Evolutionary conservation across 352 stramenopile genomes (phyloP), one percentile per base, ranked within the genome.

Genomic region (Phytopythium boreale): DNA sequence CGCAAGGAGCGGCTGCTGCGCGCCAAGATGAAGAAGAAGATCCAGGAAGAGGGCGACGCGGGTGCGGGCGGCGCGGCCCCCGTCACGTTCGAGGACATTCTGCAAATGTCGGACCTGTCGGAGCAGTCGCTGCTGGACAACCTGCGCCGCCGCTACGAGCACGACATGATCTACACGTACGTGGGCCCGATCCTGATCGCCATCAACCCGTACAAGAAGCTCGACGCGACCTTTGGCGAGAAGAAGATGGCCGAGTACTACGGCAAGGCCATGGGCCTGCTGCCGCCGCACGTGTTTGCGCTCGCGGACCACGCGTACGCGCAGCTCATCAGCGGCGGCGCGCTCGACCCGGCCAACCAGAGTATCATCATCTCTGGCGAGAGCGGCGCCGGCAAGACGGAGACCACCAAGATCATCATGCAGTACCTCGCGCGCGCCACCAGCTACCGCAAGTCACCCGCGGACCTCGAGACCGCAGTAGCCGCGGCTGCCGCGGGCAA

Each of bases 91-190:
- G 88, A 96, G 70, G 88, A 96, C 77, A 92, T 96, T 66, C 56
- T 96, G 69, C 87, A 95, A 63, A 94, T 96, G 84, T 92, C 82
- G 55, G 89, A 96, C 62, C 71, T 97, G 57, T 96, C 86, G 51
- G 91, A 98, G 72, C 73, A 82, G 29, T 96, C 90, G 56, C 81
- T 98, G 69, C 77, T 97, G 51, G 81, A 88, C 6, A 96, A 96
- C 57, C 69, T 98, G 60, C 80, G 88, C 27, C 76, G 78, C 44
- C 89, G 93, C n/a, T 98, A 97, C 80, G 88, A 97, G 59, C 82
- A 95, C 56, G 87, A 97, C 68, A 64, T 89, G 57, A 98, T 98
- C 67, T 98, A 98, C 79, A 98, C 95, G 63, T 97, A 95, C 67
- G 91, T 97, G 15, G 91, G 91, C 0, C 80, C 85, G 34, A 97